These are phyloP conservation scores for Chalciporus sphaerocephalus DNA, from an alignment of 768 basidiomycete species.

Conservation along the genomic window DNA sequence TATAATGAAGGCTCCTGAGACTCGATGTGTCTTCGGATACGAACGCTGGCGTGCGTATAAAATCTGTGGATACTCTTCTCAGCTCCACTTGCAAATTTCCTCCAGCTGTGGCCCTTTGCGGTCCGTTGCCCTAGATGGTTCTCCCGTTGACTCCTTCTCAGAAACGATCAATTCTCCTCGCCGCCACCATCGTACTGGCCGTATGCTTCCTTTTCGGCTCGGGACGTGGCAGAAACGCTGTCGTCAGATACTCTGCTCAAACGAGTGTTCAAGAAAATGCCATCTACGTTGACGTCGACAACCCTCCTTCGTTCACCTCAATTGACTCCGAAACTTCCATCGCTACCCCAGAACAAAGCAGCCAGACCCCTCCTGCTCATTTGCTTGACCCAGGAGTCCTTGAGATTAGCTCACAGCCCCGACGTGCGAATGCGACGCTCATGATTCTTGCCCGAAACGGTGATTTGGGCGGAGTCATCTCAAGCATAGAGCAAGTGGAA, in stretches of 20 bases:
- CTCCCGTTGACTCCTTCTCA: constrained; percentile 27
- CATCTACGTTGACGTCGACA: not conserved
- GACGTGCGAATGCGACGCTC: constrained; percentile 55
- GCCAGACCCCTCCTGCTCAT: constrained; percentile 2
- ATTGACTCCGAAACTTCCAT: not conserved
- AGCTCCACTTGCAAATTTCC: not conserved
- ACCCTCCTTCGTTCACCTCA: not conserved
- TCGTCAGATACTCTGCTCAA: constrained; percentile 3
- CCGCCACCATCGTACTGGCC: constrained; percentile 16
- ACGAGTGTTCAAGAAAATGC: not conserved
- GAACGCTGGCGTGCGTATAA: not conserved
- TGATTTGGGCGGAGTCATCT: constrained; percentile 42
- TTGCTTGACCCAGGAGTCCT: not conserved
- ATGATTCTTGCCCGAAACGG: constrained; percentile 50
- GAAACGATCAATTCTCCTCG: constrained; percentile 28
- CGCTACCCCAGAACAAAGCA: not conserved
- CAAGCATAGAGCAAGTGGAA: constrained; percentile 53
- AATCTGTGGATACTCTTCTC: not conserved
- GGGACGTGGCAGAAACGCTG: not conserved
- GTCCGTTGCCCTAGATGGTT: constrained; percentile 11
- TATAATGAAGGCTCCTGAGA: not conserved
- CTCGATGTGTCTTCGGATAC: not conserved
- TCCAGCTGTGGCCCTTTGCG: not conserved
- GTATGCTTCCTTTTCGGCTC: constrained; percentile 25
- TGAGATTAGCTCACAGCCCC: not conserved